Evolutionary conservation across 1,284 basidiomycete genomes (phyloP), one percentile per base, ranked within the genome.

Genomic region (Lignosus rhinocerotis): DNA sequence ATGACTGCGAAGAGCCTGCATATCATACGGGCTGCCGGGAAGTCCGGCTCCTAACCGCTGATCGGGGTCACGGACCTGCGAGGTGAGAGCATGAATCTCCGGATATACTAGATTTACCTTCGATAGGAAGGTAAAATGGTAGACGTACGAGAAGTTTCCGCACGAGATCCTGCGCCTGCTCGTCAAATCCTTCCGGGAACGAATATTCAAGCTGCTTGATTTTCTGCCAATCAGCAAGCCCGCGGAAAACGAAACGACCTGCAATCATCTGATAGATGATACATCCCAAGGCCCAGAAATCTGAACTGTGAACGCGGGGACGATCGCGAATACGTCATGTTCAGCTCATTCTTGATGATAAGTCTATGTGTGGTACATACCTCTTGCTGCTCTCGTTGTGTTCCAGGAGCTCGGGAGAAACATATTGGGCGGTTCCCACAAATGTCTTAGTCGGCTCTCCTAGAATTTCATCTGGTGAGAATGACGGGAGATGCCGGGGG

Each of bases 231-330:
- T 96, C 92, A 1, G 90, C 88, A 12, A 94, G 80, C 33, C 89
- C 90, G 60, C 90, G 86, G 75, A 99, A 99, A 3, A 96, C 93
- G 58, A 95, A 94, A 56, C 84, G 85, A 41, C 95, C 95, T 59
- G 94, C 91, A 38, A 98, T 90, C 88, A 98, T 96, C 73, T 98
- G 96, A 76, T 92, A 98, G 36, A 99, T 76, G 55, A 98, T 93
- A 74, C 96, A 98, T 1, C 96, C 97, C 16, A 98, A 79, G 16
- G 96, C 93, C 97, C 97, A 99, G n/a, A 97, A 83, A 74, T 99
- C 96, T 48, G 93, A 93, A 58, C 94, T 94, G 70, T 39, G 6
- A 5, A 31, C 47, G 14, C 32, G n/a, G 4, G 36, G 12, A 51
- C 30, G 11, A 46, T 42, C 16, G 41, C 53, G 55, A 51, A 45